A percentile compares a stretch with the other conserved stretches of the same genome.
phyloP scores from a whole-genome alignment of 164 flowering plant species.

The Stephania yunnanensis region DNA sequence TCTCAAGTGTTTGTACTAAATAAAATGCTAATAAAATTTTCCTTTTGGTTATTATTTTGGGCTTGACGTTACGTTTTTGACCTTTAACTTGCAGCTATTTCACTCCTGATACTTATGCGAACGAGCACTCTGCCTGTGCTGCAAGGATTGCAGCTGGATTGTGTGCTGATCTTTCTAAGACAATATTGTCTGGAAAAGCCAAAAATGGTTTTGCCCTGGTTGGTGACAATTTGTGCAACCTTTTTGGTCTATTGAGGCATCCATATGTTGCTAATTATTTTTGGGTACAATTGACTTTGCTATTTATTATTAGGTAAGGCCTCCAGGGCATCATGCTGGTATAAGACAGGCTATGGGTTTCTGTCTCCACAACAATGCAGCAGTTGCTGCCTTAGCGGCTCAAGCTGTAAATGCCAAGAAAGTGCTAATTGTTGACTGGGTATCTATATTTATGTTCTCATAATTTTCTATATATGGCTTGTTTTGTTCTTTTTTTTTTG shows the following conservation, averaged over 20 bases:
- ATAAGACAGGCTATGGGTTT: slow-evolving; percentile 88
- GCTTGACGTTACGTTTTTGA: slow-evolving; percentile 5
- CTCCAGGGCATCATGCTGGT: slow-evolving; percentile 99
- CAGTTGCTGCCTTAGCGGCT: slow-evolving; percentile 84
- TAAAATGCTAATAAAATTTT: background rate
- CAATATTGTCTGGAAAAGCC: slow-evolving; percentile 56
- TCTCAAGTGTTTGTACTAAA: background rate
- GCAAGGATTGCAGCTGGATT: slow-evolving; percentile 97
- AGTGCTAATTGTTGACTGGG: slow-evolving; percentile 96
- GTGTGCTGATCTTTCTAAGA: slow-evolving; percentile 86
- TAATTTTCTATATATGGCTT: background rate
- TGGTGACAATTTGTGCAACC: slow-evolving; percentile 5
- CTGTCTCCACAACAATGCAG: slow-evolving; percentile 98
- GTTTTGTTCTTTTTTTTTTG: background rate
- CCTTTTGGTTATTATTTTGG: background rate
- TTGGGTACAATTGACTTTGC: slow-evolving; percentile 7
- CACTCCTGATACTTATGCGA: slow-evolving; percentile 95
- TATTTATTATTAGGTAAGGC: slow-evolving; percentile 61
- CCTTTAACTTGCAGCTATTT: slow-evolving; percentile 60
- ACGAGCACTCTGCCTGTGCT: slow-evolving; percentile 86
- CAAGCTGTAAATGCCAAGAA: slow-evolving; percentile 84
- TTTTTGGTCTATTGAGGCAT: background rate
- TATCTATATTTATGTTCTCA: slow-evolving; percentile 23
- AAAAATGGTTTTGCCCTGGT: slow-evolving; percentile 99
- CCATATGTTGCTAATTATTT: background rate